Evolutionary conservation across 2,329 filamentous ascomycete species (phyloP).

Genomic region (Purpureocillium takamizusanense): DNA sequence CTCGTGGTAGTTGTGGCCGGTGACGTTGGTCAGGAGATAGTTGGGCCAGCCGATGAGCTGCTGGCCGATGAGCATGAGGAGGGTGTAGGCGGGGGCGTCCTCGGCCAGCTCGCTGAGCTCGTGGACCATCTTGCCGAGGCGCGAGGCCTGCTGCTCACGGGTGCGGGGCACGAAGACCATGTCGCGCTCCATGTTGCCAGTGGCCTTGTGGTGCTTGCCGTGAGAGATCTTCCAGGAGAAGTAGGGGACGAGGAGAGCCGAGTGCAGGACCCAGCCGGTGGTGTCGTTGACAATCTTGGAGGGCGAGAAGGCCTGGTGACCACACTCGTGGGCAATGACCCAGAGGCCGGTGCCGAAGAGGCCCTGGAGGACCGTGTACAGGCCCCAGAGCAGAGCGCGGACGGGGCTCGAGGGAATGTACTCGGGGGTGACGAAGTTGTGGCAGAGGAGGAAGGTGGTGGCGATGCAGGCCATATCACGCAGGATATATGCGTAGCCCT

Average conservation of each 20-base stretch:
- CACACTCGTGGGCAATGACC: slow-evolving; percentile 97
- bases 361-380: slow-evolving; percentile 76
- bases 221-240: slow-evolving; percentile 99
- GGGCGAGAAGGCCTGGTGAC: slow-evolving; percentile 92
- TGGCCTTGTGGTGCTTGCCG: slow-evolving; percentile 99
- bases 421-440: slow-evolving; percentile 84
- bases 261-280: slow-evolving; percentile 88
- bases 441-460: slow-evolving; percentile 75
- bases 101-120: slow-evolving; percentile 85
- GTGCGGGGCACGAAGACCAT: slow-evolving; percentile 99
- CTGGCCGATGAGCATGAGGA: slow-evolving; percentile 66
- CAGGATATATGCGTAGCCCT: slow-evolving; percentile 72
- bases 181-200: slow-evolving; percentile 91
- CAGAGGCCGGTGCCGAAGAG: slow-evolving; percentile 89
- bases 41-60: slow-evolving; percentile 89
- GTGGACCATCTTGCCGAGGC: slow-evolving; percentile 65
- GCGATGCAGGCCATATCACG: slow-evolving; percentile 68
- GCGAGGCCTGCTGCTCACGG: slow-evolving; percentile 68
- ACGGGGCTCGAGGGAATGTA: slow-evolving; percentile 60
- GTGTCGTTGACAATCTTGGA: slow-evolving; percentile 86
- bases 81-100: slow-evolving; percentile 83
- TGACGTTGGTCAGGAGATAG: slow-evolving; percentile 88
- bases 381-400: slow-evolving; percentile 54
- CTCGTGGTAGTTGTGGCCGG: slow-evolving; percentile 91
- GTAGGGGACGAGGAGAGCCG: slow-evolving; percentile 83